Percentiles rank a stretch among this genome's conserved stretches.
Conservation (phyloP, 305 asterid species). For the Solanum chacoense region DNA sequence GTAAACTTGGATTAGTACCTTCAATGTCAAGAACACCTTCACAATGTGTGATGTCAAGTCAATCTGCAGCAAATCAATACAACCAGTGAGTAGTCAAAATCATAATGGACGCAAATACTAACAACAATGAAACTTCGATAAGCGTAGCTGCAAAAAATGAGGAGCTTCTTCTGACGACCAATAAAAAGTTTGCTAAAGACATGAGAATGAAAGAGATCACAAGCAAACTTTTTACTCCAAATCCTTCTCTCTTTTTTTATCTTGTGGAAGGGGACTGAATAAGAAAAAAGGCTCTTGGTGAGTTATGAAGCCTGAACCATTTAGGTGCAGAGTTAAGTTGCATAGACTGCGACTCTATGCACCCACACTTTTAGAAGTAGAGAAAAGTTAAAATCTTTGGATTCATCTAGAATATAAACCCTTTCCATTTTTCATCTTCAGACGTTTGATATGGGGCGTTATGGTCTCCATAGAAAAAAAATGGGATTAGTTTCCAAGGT, state of each 20-base stretch:
- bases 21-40: slow-evolving; percentile 71
- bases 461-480: background rate
- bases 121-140: background rate
- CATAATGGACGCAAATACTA: background rate
- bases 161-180: background rate
- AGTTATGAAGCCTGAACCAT: background rate
- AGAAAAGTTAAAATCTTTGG: background rate
- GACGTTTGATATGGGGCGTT: background rate
- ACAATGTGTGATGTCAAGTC: slow-evolving; percentile 90
- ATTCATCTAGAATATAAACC: background rate
- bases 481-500: background rate
- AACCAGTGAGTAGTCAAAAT: background rate
- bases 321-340: background rate
- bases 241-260: background rate
- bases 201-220: background rate
- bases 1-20: slow-evolving; percentile 33
- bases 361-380: background rate
- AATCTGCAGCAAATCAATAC: slow-evolving; percentile 47
- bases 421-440: background rate
- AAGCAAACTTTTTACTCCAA: background rate
- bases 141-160: background rate
- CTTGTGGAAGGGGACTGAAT: background rate
- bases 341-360: background rate
- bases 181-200: background rate
- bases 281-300: background rate